Evolutionary conservation across 306 rosid species (phyloP), one percentile per base, ranked within the genome.

Genomic region (Acacia crassicarpa): DNA sequence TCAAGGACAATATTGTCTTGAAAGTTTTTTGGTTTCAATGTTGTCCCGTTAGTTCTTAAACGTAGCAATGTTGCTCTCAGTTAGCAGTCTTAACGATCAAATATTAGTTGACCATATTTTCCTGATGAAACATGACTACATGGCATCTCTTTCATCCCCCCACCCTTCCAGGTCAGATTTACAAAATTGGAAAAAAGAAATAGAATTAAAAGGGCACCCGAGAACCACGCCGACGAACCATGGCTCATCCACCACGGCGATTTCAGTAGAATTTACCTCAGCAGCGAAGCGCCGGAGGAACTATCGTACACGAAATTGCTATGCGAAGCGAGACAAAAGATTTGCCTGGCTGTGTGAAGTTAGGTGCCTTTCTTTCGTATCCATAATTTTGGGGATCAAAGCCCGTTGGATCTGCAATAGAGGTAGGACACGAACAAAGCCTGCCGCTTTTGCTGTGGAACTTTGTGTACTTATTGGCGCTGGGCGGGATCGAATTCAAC

Each of bases 211-310:
- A n/a, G n/a, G n/a, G n/a, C n/a, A n/a, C n/a, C n/a, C n/a, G n/a
- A n/a, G n/a, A n/a, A n/a, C n/a, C n/a, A 12, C 5, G 20, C 68
- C 9, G 20, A 5, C 10, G 94, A 90, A 63, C 85, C 92, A 0
- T 90, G 97, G 94, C 16, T 89, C 38, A 32, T 82, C 32, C 13
- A 79, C 6, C 89, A 85, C 9, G 92, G 90, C 8, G 89, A 87
- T 59, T 87, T 89, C 30, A 54, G 19, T 19, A 53, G 86, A 17
- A 16, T 89, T 32, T 87, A 75, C 78, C 65, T 83, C 0, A 87
- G 90, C 0, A 89, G 90, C 43, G 92, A 87, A 89, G 89, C 49
- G 32, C 90, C 0, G 91, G 88, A 27, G 90, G 83, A 16, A 89
- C 78, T 1, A 82, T 86, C 1, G 92, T 79, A 5, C 86, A 89